Percentiles rank a stretch among this genome's conserved stretches.
Evolutionary conservation across 352 stramenopile species (phyloP).

Genomic region (Pythium phragmitis): DNA sequence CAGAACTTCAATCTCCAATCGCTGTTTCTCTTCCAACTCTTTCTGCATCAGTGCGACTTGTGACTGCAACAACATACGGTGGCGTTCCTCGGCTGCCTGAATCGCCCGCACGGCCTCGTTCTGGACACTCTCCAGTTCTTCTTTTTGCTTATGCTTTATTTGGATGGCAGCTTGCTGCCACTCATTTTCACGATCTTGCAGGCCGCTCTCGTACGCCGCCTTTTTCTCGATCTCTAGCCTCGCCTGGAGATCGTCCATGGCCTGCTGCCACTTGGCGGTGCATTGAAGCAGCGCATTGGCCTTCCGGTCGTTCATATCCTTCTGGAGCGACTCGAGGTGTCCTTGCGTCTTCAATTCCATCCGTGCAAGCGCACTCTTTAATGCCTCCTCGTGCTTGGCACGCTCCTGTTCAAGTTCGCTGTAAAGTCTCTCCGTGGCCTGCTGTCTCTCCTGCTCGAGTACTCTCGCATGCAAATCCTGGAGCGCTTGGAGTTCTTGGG

Average conservation of each 20-base stretch:
- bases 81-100: conserved; percentile 60
- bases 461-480: conserved; percentile 20
- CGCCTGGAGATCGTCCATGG: conserved; percentile 64
- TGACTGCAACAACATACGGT: conserved; percentile 47
- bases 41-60: conserved; percentile 32
- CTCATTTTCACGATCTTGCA: conserved; percentile 67
- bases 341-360: conserved; percentile 36
- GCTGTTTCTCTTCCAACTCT: conserved; percentile 38
- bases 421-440: conserved; percentile 35
- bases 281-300: conserved; percentile 56
- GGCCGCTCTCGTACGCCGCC: conserved; percentile 54
- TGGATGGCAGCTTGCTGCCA: conserved; percentile 71
- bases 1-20: conserved; percentile 16
- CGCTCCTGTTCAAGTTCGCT: conserved; percentile 32
- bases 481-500: conserved; percentile 9
- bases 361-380: conserved; percentile 35
- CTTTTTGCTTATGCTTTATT: conserved; percentile 75
- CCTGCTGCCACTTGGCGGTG: conserved; percentile 69
- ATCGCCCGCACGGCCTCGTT: conserved; percentile 65
- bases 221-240: conserved; percentile 64
- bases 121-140: conserved; percentile 60
- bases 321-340: conserved; percentile 43
- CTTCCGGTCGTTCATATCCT: conserved; percentile 67
- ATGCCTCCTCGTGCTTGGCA: conserved; percentile 31
- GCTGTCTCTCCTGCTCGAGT: conserved; percentile 33